phyloP scores from a whole-genome alignment of 257 asterid genomes.

The Mentha longifolia region DNA sequence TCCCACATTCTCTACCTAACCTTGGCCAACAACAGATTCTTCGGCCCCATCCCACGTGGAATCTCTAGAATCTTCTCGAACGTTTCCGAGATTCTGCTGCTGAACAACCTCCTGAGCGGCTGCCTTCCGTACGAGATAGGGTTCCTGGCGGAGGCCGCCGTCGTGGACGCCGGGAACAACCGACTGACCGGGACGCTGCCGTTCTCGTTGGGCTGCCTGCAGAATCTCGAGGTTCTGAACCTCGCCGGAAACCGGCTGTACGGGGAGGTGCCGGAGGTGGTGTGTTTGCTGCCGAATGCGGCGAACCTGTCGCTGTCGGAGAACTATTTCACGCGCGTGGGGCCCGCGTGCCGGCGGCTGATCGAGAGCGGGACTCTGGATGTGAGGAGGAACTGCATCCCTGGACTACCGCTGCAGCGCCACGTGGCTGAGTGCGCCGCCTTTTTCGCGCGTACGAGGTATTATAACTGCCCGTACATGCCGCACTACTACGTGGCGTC shows the following conservation, averaged over 20 bases:
- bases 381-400: slow-evolving; percentile 63
- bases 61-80: slow-evolving; percentile 40
- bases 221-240: slow-evolving; percentile 56
- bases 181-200: slow-evolving; percentile 66
- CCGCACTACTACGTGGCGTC: slow-evolving; percentile 38
- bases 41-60: slow-evolving; percentile 67
- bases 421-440: slow-evolving; percentile 52
- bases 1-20: slow-evolving; percentile 50
- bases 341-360: slow-evolving; percentile 58
- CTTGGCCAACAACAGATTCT: slow-evolving; percentile 68
- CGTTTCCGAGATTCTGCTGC: slow-evolving; percentile 49
- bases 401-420: slow-evolving; percentile 64
- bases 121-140: slow-evolving; percentile 73
- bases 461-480: slow-evolving; percentile 44
- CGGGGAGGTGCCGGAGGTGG: slow-evolving; percentile 63
- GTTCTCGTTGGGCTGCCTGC: slow-evolving; percentile 59
- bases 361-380: slow-evolving; percentile 60
- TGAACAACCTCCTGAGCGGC: slow-evolving; percentile 62
- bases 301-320: slow-evolving; percentile 58
- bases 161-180: slow-evolving; percentile 61
- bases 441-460: slow-evolving; percentile 52
- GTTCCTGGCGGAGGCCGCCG: slow-evolving; percentile 48
- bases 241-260: slow-evolving; percentile 59
- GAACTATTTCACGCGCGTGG: slow-evolving; percentile 60
- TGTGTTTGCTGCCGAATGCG: slow-evolving; percentile 53